Evolutionary conservation across 164 flowering plant species (phyloP).

Genomic region (Stephania cephalantha): DNA sequence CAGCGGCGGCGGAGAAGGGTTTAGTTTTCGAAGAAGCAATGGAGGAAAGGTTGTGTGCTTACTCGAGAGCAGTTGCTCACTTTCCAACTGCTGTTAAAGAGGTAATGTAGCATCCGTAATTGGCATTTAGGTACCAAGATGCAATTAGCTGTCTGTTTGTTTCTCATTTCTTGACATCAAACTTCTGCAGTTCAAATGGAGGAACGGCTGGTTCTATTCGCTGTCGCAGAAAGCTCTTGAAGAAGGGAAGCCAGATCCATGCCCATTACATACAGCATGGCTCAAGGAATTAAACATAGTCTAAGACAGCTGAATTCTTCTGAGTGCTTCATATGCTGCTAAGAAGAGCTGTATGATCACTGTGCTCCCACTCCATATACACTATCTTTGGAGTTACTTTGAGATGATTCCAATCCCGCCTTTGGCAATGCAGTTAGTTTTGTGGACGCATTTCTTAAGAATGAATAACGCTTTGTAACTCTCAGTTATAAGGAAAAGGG

Average conservation of each 20-base stretch:
- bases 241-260: slow-evolving; percentile 55
- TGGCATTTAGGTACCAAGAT: neutral
- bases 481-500: neutral
- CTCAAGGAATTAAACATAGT: slow-evolving; percentile 75
- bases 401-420: neutral
- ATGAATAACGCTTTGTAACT: neutral
- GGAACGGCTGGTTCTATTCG: slow-evolving; percentile 64
- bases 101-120: slow-evolving; percentile 29
- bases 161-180: neutral
- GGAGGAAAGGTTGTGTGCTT: slow-evolving; percentile 79
- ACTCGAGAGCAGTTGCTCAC: slow-evolving; percentile 87
- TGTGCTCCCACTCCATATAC: neutral
- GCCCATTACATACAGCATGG: slow-evolving; percentile 86
- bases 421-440: neutral
- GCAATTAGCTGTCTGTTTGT: neutral
- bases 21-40: slow-evolving; percentile 25
- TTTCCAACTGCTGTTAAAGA: slow-evolving; percentile 97
- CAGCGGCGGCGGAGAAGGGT: slow-evolving; percentile 69
- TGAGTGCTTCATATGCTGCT: neutral
- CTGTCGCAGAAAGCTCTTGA: slow-evolving; percentile 63
- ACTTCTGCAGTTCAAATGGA: slow-evolving; percentile 80
- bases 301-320: slow-evolving; percentile 16
- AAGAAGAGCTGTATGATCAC: neutral
- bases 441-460: neutral
- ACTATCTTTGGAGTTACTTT: neutral